Evolutionary conservation across 345 rosid genomes (phyloP).

Genomic region (Rhizophora mangle): DNA sequence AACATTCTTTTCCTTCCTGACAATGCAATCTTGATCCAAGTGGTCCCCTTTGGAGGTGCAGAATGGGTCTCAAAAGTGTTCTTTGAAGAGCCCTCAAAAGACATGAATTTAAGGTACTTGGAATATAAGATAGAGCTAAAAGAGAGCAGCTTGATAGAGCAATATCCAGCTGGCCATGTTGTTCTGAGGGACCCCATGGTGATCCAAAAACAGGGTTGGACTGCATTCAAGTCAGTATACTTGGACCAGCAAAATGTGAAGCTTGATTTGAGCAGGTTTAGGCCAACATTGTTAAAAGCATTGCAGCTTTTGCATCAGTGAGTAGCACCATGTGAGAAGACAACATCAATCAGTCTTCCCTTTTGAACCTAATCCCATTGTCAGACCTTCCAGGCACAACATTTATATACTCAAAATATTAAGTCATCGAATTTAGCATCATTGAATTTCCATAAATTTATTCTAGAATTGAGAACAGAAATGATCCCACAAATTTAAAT

Average conservation of each 20-base stretch:
- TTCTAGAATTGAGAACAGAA: too few relatives aligned
- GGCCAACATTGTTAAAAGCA: slow-evolving; percentile 53
- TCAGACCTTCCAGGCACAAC: background rate
- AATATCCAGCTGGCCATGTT: slow-evolving; percentile 52
- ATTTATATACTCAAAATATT: too few relatives aligned
- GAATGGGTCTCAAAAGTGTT: slow-evolving; percentile 51
- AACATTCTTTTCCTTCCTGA: slow-evolving; percentile 78
- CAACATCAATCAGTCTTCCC: slow-evolving; percentile 9
- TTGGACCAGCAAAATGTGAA: slow-evolving; percentile 68
- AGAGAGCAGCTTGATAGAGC: slow-evolving; percentile 54
- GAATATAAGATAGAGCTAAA: slow-evolving; percentile 50
- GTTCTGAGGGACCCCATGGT: slow-evolving; percentile 49
- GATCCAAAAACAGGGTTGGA: slow-evolving; percentile 56
- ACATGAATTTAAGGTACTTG: slow-evolving; percentile 60
- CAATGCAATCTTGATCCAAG: slow-evolving; percentile 63
- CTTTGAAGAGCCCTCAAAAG: slow-evolving; percentile 55
- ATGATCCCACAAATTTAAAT: too few relatives aligned
- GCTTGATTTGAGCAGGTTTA: slow-evolving; percentile 59
- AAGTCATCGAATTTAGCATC: too few relatives aligned
- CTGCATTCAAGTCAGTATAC: slow-evolving; percentile 48
- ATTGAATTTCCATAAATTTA: too few relatives aligned
- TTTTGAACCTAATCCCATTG: background rate
- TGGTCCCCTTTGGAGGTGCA: slow-evolving; percentile 61
- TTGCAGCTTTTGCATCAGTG: slow-evolving; percentile 44
- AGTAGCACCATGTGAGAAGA: slow-evolving; percentile 2